A percentile compares a stretch with the other conserved stretches of the same genome.
Evolutionary conservation across 495 filamentous ascomycete genomes (phyloP).

Genomic region (Penicillium subrubescens): DNA sequence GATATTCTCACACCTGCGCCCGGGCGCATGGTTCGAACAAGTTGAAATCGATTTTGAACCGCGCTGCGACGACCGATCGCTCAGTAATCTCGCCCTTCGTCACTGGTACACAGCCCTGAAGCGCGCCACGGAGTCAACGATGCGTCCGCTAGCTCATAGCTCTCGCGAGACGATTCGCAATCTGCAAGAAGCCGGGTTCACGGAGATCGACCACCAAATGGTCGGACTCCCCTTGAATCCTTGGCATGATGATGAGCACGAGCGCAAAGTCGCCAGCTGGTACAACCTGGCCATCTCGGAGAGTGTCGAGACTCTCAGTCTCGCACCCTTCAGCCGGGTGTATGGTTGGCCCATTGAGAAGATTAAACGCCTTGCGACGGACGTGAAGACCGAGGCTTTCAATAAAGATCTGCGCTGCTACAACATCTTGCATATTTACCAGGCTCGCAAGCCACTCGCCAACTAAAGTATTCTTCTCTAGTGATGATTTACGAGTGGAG

Average conservation of each 20-base stretch:
- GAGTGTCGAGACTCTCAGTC: constrained; percentile 70
- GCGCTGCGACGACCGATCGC: constrained; percentile 73
- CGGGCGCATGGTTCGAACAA: constrained; percentile 83
- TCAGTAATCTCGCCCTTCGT: constrained; percentile 49
- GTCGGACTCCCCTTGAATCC: constrained; percentile 75
- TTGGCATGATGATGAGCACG: constrained; percentile 71
- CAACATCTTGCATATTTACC: constrained; percentile 67
- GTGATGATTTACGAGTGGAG: not conserved
- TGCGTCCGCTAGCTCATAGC: constrained; percentile 69
- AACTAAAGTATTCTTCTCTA: constrained; percentile 6
- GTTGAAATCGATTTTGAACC: constrained; percentile 88
- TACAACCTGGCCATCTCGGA: constrained; percentile 77
- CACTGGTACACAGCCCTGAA: constrained; percentile 72
- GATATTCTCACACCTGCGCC: constrained; percentile 76
- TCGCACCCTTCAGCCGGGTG: constrained; percentile 74
- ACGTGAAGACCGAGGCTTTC: constrained; percentile 71
- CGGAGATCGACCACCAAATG: constrained; percentile 74
- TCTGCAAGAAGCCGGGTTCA: constrained; percentile 75
- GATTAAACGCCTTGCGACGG: constrained; percentile 60
- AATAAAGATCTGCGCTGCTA: constrained; percentile 68
- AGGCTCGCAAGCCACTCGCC: constrained; percentile 44
- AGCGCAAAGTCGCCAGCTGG: constrained; percentile 77
- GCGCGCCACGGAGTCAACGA: constrained; percentile 66
- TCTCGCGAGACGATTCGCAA: constrained; percentile 59
- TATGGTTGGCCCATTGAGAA: constrained; percentile 65